Conservation (phyloP, 2,329 filamentous ascomycete species). For the Huntiella savannae region DNA sequence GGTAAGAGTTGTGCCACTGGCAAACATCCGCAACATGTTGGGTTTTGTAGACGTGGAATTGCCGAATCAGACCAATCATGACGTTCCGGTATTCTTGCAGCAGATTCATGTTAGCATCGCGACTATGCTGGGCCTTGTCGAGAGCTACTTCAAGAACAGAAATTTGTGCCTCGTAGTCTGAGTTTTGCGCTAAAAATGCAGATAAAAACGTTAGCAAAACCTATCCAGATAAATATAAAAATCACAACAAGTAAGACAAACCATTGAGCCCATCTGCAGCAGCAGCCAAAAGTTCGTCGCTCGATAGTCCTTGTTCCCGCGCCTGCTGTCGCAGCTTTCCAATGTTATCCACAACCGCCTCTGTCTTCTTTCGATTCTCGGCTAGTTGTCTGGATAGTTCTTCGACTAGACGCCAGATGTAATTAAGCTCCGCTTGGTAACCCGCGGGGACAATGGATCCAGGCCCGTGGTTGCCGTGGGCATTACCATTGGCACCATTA, state of each 20-base stretch:
- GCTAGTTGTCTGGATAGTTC: conserved; percentile 44
- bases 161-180: conserved; percentile 41
- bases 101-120: conserved; percentile 40
- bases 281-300: conserved; percentile 37
- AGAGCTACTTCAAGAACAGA: conserved; percentile 42
- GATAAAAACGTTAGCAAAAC: neutral
- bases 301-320: conserved; percentile 30
- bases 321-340: conserved; percentile 41
- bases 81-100: conserved; percentile 39
- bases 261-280: conserved; percentile 38
- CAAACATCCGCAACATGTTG: conserved; percentile 42
- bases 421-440: conserved; percentile 48
- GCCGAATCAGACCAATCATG: conserved; percentile 37
- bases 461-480: conserved; percentile 15
- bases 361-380: conserved; percentile 40
- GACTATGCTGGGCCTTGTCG: conserved; percentile 39
- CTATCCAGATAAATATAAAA: neutral
- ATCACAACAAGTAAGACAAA: conserved; percentile 15
- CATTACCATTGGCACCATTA: conserved; percentile 28
- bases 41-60: conserved; percentile 47
- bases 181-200: conserved; percentile 28
- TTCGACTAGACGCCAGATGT: conserved; percentile 50
- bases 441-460: conserved; percentile 41
- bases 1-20: conserved; percentile 47
- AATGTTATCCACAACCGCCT: conserved; percentile 43